Base-by-base conservation (phyloP, 257 asterid genomes). In the Solanum corneliomulleri region DNA sequence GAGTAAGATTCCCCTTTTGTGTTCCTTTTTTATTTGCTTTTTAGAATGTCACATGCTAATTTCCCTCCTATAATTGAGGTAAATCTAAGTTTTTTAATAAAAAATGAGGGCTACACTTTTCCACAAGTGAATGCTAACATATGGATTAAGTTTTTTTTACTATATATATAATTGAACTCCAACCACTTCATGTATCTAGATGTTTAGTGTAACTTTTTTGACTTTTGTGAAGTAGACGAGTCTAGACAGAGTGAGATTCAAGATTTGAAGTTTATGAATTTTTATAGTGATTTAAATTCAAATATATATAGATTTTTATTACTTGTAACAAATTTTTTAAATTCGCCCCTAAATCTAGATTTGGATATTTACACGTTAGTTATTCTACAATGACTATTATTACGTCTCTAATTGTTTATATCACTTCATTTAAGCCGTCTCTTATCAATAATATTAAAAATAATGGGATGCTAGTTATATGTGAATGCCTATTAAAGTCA, bases 1-100 rank as follows among this genome's bases (percentile, higher is more conserved):
- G 52, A 91, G 98, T 96, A 91, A 91, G 92, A 27, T 15, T 21
- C 25, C 42, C 42, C 5, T 12, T 76, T 56, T 56, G 47, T 69
- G n/a, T 35, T 56, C 18, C 80, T 77, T 42, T 77, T 42, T 11
- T 20, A 29, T 69, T 27, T 85, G 58, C 52, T 44, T 47, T 69
- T 56, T 56, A 33, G 31, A 9, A 18, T 33, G 42, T 47, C 49
- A 80, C 20, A 29, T 56, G 66, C 8, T 86, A 16, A 47, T 47
- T 80, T 9, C 41, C 66, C 21, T 11, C 66, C 66, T 80, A 27
- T 80, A 80, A 45, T 80, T 47, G 0, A 45, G 84, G 84, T 29
- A 78, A 78, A 78, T 78, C 64, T 29, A 78, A 80, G 11, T 7
- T 27, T 9, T 44, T 25, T 1, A 2, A 44, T 42, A 23, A 20